These are phyloP conservation scores for Omphalotus guepiniiformis DNA, from an alignment of 768 basidiomycete species.

Conservation along the genomic window DNA sequence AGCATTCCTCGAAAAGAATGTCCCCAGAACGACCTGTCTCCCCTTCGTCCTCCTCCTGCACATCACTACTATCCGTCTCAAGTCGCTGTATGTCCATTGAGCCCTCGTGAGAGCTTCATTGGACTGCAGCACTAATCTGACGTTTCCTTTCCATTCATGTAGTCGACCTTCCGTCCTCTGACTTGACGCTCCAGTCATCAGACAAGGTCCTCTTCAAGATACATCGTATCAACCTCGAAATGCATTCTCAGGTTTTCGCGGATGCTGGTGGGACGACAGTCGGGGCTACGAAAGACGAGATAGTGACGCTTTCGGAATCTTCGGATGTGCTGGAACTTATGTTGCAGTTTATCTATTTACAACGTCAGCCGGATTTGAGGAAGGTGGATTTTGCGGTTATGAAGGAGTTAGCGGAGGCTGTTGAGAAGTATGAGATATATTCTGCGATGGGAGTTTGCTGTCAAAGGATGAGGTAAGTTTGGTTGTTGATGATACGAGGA, in stretches of 20 bases:
- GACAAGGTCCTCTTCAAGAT: slow-evolving; percentile 15
- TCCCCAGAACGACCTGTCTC: no score
- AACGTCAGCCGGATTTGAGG: slow-evolving; percentile 17
- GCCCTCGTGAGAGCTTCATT: no score
- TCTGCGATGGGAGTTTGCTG: slow-evolving; percentile 12
- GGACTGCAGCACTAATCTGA: no score
- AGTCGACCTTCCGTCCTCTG: slow-evolving; percentile 12
- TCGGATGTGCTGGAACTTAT: slow-evolving; percentile 17
- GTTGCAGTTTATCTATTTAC: slow-evolving; percentile 19
- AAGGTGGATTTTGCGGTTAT: slow-evolving; percentile 11
- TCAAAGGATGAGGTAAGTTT: slow-evolving; percentile 12
- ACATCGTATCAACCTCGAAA: slow-evolving; percentile 14
- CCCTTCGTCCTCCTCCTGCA: no score
- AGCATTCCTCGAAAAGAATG: no score
- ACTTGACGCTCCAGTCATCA: slow-evolving; percentile 13
- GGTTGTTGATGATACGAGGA: not conserved
- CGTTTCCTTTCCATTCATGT: no score
- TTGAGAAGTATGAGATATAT: slow-evolving; percentile 21
- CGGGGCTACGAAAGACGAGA: slow-evolving; percentile 8
- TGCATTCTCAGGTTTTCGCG: slow-evolving; percentile 15
- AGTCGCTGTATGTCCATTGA: no score
- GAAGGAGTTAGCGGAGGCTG: slow-evolving; percentile 18
- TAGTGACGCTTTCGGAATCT: slow-evolving; percentile 14
- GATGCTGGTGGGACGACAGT: slow-evolving; percentile 8
- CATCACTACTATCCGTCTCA: no score